Base-by-base conservation (phyloP, 2,329 filamentous ascomycete species). In the Nemania diffusa region DNA sequence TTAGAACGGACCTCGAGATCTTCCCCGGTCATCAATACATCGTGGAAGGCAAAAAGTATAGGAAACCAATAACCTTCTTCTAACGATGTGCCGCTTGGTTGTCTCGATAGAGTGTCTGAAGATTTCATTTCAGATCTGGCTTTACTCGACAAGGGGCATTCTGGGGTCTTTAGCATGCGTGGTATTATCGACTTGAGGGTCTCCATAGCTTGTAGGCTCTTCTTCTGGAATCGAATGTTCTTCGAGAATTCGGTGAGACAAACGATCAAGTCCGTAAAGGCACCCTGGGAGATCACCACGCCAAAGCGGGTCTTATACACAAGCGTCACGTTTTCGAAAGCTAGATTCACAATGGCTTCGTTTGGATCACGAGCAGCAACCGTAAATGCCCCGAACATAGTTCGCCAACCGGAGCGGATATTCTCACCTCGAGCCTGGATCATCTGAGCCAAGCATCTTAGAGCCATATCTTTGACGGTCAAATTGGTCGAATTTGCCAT, bases 31-130 rank as follows among this genome's bases (percentile, higher is more conserved):
- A 99, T 99, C 55, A 99, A 83, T 24, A 99, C 94, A 78, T 99
- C 96, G 78, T 99, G 96, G 84, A 99, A 99, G 2, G 97, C 95
- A 77, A 99, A 98, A 32, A 99, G 84, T 5, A 99, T 92, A 0
- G 96, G 96, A 79, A 99, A 99, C 96, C 96, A 99, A 80, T 94
- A 99, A 42, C 97, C 94, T 78, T 98, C 96, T 78, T 99, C 97
- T 70, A 96, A 90, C 3, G 94, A 97, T 52, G 97, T 97, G 60
- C 91, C 90, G 64, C 85, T 92, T 63, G 89, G 89, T 67, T 90
- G 89, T 76, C 77, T 79, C 78, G 81, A 80, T 73, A 76, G 80
- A 7, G 83, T 81, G 62, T 81, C 82, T 0, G 84, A 79, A 26
- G 79, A 73, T 67, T 82, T 83, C 24, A 72, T 67, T 1, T 82